Base-by-base conservation (phyloP, 2,329 filamentous ascomycete species). In the Claviceps maximensis region DNA sequence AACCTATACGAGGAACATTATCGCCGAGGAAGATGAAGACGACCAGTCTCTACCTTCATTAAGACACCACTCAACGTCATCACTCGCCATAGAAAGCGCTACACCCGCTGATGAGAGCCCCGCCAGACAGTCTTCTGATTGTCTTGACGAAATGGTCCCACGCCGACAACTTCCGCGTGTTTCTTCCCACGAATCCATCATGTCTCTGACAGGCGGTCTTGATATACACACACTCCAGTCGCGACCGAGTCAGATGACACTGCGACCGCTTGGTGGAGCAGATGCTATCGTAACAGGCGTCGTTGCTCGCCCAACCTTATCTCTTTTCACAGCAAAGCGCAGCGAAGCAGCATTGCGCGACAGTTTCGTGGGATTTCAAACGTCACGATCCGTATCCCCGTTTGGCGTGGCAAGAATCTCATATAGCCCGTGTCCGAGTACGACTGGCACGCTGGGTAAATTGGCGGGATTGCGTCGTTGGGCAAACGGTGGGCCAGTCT, bases 151-250 rank as follows among this genome's bases (percentile, higher is more conserved):
- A 51, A 65, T 57, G 57, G 66, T 62, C 59, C 69, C 71, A 59
- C 67, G 65, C 53, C 71, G 69, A 51, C 67, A 68, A 2, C 67
- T 90, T 4, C 85, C 80, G 42, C 83, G 85, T 33, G 76, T 82
- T 2, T 65, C 82, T 2, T 95, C 90, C 1, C 89, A 95, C 60
- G 90, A 96, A 65, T 95, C 88, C 19, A 83, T 96, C 56, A 79
- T 96, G 59, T 96, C 90, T 0, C 78, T 95, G 1, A 81, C 84
- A 0, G 89, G 89, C 4, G 89, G 89, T 2, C 84, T 95, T 65
- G 91, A 96, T 63, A 94, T 95, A 49, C 89, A 95, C 65, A 89
- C 86, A 0, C 74, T 94, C 4, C 83, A 84, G 61, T 76, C 78
- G 1, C 80, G 86, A 4, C 87, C 88, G 0, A 87, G 86, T 36